Percentiles rank a stretch among this genome's conserved stretches.
These are phyloP conservation scores for Vaccinium darrowii DNA, from an alignment of 148 eudicot genomes.

Conservation along the genomic window DNA sequence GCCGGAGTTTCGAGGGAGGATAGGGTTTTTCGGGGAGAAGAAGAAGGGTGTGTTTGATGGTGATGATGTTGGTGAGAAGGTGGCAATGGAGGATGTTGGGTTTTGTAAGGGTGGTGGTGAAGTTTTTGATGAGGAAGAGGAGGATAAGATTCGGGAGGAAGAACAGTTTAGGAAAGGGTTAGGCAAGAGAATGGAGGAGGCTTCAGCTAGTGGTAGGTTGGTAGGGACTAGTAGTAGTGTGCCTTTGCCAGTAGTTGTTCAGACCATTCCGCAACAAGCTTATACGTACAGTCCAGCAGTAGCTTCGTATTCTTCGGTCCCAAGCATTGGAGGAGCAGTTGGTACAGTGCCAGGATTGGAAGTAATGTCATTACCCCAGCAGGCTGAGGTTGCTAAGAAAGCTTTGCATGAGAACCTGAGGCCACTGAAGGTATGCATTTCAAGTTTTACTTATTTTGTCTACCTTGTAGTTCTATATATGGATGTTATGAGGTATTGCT, in stretches of 20 bases:
- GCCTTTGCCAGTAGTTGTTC: constrained; percentile 26
- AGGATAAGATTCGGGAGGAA: constrained; percentile 91
- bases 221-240: constrained; percentile 29
- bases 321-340: constrained; percentile 56
- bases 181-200: constrained; percentile 85
- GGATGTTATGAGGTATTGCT: neutral
- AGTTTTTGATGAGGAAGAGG: constrained; percentile 70
- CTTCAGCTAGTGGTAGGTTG: constrained; percentile 40
- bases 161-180: constrained; percentile 89
- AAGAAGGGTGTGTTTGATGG: constrained; percentile 81
- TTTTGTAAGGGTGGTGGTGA: constrained; percentile 24
- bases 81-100: neutral
- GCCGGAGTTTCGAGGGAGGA: constrained; percentile 81
- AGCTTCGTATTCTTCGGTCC: constrained; percentile 32
- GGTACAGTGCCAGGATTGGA: constrained; percentile 48
- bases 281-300: constrained; percentile 23
- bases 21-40: constrained; percentile 69
- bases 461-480: neutral
- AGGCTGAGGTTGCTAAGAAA: constrained; percentile 76
- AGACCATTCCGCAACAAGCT: constrained; percentile 42
- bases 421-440: constrained; percentile 65
- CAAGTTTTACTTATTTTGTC: neutral
- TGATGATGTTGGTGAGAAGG: constrained; percentile 56
- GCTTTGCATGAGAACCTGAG: constrained; percentile 70
- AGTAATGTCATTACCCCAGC: constrained; percentile 62